phyloP scores from a whole-genome alignment of 495 filamentous ascomycete genomes.

The Geopyxis carbonaria region DNA sequence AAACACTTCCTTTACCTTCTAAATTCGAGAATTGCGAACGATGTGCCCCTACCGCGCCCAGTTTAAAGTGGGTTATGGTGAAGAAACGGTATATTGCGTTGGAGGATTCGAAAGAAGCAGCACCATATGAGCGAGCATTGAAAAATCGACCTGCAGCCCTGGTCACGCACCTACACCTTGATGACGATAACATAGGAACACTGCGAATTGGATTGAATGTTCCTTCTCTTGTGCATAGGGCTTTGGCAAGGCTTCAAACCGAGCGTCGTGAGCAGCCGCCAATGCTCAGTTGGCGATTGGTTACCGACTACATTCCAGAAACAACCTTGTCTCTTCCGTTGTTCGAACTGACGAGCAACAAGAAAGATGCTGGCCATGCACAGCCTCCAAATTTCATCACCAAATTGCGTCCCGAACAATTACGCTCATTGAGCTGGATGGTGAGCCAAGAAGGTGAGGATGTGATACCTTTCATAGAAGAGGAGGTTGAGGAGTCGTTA shows the following conservation, averaged over 20 bases:
- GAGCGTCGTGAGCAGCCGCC: conserved; percentile 9
- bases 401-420: conserved; percentile 37
- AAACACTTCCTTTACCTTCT: conserved; percentile 12
- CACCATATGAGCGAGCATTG: conserved; percentile 25
- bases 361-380: conserved; percentile 23
- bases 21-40: conserved; percentile 18
- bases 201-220: conserved; percentile 39
- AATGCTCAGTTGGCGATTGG: conserved; percentile 34
- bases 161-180: conserved; percentile 28
- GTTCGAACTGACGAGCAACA: conserved; percentile 33
- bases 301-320: conserved; percentile 31
- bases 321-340: conserved; percentile 22
- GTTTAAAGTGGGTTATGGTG: conserved; percentile 24
- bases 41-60: conserved; percentile 26
- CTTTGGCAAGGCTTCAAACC: conserved; percentile 28
- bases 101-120: conserved; percentile 26
- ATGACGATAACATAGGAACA: conserved; percentile 19
- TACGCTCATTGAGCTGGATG: conserved; percentile 52
- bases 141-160: conserved; percentile 34
- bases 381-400: conserved; percentile 31
- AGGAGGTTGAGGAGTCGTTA: conserved; percentile 52
- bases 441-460: conserved; percentile 36
- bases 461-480: conserved; percentile 36
- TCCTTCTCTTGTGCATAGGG: conserved; percentile 39
- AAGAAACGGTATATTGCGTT: conserved; percentile 22